phyloP scores from a whole-genome alignment of 495 filamentous ascomycete species.

The Neurospora tetrasperma region DNA sequence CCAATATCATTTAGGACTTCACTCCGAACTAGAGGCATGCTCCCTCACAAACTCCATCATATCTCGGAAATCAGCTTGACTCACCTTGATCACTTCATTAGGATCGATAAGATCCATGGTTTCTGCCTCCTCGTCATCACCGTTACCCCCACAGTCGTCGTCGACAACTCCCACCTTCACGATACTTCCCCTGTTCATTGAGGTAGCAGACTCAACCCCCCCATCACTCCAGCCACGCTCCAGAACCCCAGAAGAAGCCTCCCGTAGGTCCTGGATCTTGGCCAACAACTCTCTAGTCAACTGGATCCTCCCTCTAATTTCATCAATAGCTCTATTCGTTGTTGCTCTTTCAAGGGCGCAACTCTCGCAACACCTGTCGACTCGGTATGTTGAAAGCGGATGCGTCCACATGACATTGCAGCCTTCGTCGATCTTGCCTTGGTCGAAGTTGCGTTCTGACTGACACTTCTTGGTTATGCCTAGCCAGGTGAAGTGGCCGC shows the following conservation, averaged over 20 bases:
- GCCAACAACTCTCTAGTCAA: slow-evolving; percentile 1
- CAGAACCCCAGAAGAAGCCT: not conserved
- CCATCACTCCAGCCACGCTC: not conserved
- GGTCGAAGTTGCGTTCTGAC: slow-evolving; percentile 8
- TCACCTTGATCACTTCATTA: slow-evolving; percentile 1
- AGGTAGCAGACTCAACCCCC: not conserved
- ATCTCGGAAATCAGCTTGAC: not conserved
- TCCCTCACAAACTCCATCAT: not conserved
- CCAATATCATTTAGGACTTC: not conserved
- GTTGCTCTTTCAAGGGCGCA: slow-evolving; percentile 3
- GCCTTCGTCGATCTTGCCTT: slow-evolving; percentile 6
- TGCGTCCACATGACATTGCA: slow-evolving; percentile 19
- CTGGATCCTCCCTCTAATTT: slow-evolving; percentile 5
- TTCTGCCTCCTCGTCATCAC: not conserved
- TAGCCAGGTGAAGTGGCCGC: slow-evolving; percentile 19
- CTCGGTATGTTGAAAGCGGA: slow-evolving; percentile 8
- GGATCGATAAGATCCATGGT: not conserved
- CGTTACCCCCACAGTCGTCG: not conserved
- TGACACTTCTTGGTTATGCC: slow-evolving; percentile 8
- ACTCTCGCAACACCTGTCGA: slow-evolving; percentile 7
- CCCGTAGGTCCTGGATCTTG: not conserved
- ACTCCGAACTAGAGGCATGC: not conserved
- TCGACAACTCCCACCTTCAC: not conserved
- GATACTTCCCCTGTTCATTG: not conserved
- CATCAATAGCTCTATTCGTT: not conserved